Percentiles rank a stretch among this genome's conserved stretches.
Conservation (phyloP, 495 filamentous ascomycete genomes). For the Massariosphaeria phaeospora region DNA sequence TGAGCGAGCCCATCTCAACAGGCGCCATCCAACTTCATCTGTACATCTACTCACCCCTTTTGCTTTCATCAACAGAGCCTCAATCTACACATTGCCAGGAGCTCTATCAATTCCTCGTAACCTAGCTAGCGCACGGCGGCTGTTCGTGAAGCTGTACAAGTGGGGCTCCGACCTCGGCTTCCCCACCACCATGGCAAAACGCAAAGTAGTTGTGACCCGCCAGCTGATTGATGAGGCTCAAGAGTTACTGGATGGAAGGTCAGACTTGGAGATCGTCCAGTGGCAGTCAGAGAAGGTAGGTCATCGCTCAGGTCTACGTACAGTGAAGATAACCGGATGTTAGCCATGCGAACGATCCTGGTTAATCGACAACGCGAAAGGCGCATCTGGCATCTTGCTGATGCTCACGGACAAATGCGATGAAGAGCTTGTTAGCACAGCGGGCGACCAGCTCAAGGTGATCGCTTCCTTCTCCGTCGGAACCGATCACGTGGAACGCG, state of each 20-base stretch:
- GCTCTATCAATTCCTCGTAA: neutral
- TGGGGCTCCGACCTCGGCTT: slow-evolving; percentile 10
- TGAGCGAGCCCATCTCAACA: too few relatives aligned
- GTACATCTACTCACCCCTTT: too few relatives aligned
- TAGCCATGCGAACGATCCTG: slow-evolving; percentile 24
- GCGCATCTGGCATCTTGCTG: slow-evolving; percentile 18
- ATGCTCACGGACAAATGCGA: slow-evolving; percentile 25
- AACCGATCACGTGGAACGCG: slow-evolving; percentile 19
- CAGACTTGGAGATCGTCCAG: slow-evolving; percentile 18
- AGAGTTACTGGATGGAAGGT: slow-evolving; percentile 1
- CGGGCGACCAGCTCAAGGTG: slow-evolving; percentile 14
- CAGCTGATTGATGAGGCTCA: slow-evolving; percentile 17
- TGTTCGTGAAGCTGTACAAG: neutral
- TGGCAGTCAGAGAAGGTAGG: slow-evolving; percentile 17
- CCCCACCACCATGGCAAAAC: slow-evolving; percentile 9
- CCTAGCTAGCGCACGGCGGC: too few relatives aligned
- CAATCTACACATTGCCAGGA: neutral
- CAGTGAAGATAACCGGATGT: too few relatives aligned
- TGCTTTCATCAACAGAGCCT: too few relatives aligned
- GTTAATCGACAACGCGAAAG: slow-evolving; percentile 17
- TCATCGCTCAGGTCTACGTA: too few relatives aligned
- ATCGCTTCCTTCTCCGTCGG: slow-evolving; percentile 28
- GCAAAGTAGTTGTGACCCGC: slow-evolving; percentile 24
- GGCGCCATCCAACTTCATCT: too few relatives aligned
- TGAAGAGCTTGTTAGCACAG: slow-evolving; percentile 13